These are phyloP conservation scores for Starmerella sp. DNA, from an alignment of 805 yeast species.

Conservation along the genomic window DNA sequence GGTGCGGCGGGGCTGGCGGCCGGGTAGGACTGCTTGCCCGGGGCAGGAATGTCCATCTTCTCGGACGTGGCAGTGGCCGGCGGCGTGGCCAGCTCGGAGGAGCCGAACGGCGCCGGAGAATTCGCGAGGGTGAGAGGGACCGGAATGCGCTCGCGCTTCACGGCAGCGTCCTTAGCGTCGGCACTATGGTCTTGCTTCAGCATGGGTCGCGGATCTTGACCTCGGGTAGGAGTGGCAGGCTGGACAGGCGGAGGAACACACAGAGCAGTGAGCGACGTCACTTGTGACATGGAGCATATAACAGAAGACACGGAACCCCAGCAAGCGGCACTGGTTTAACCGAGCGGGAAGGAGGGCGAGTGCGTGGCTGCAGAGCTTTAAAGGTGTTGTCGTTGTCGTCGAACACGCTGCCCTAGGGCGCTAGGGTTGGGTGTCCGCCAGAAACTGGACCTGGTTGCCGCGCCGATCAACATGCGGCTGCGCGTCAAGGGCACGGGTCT, in stretches of 20 bases:
- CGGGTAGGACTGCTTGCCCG: not conserved
- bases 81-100: not conserved
- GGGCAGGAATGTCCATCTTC: not conserved
- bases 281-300: slow-evolving; percentile 1
- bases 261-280: not conserved
- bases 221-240: not conserved
- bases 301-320: not conserved
- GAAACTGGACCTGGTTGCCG: slow-evolving; percentile 2
- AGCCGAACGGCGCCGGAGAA: not conserved
- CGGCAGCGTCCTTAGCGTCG: not conserved
- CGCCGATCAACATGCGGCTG: slow-evolving; percentile 1
- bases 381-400: not conserved
- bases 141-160: not conserved
- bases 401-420: not conserved
- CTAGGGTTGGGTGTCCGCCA: not conserved
- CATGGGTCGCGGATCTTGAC: not conserved
- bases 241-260: not conserved
- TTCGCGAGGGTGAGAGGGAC: not conserved
- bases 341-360: not conserved
- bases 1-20: not conserved
- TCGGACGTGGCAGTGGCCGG: not conserved
- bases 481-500: not conserved
- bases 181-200: not conserved
- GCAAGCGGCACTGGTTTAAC: not conserved
- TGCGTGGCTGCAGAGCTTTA: not conserved